Base-by-base conservation (phyloP, 352 stramenopile species). In the Globisporangium viniferum region DNA sequence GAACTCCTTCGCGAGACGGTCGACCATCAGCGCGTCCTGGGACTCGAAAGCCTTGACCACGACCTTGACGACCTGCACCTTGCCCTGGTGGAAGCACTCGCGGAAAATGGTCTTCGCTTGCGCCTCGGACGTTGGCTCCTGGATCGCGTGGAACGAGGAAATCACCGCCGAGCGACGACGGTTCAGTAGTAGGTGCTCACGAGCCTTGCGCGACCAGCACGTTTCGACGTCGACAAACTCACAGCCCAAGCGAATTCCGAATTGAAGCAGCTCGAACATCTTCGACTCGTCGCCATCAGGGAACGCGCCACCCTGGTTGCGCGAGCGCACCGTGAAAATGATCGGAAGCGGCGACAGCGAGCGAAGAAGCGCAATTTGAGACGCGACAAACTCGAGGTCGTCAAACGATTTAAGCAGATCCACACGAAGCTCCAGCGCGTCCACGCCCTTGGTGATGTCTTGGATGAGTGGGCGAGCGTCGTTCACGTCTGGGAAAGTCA, bases 221-320 rank as follows among this genome's bases (percentile, higher is more conserved):
- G 91, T 95, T 75, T 99, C 97, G 49, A 99, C 88, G 76, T 99
- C 97, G 46, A 99, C 80, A 61, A 98, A 96, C 74, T 99, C 97
- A 53, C 95, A 97, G 15, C 95, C 97, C 60, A 93, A 86, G 3
- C 95, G 89, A 64, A 99, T 77, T 51, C 95, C 96, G 35, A 98
- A 79, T 9, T 90, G 75, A 18, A 99, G 81, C 57, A 99, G 73
- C 36, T 95, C 74, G 68, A 93, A 90, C 75, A 94, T 90, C 56
- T 91, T 91, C 66, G 86, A 84, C 68, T 93, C 80, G 55, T 94
- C 68, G 60, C 97, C 92, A 76, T 98, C 90, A 3, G 93, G 93
- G 80, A 98, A 99, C 20, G 84, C 94, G 60, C 97, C 97, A 44
- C 96, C 97, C 80, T 99, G 97, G 67, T 87, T 72, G 59, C 91